Evolutionary conservation across 768 basidiomycete genomes (phyloP), one percentile per base, ranked within the genome.

Genomic region (Myochromella boudieri): DNA sequence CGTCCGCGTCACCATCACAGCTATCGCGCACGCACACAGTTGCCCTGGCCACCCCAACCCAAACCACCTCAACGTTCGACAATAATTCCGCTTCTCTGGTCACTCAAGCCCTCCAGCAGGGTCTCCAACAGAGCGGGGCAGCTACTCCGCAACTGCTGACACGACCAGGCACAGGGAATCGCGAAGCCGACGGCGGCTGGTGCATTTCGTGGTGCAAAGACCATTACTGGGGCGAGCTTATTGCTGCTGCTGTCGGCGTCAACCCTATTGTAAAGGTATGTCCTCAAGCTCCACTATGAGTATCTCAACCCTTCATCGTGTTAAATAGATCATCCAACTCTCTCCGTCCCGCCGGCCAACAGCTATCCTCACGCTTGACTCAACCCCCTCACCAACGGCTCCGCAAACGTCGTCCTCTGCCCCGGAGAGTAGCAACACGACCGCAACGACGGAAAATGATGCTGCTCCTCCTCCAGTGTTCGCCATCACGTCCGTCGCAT

Each of bases 201-300:
- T 87, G 85, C 46, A 66, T 99, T 33, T 87, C 87, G 6, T 99
- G 95, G 94, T 97, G 95, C 66, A 91, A 92, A 60, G 97, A 98
- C 58, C 77, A 80, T 50, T 97, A 94, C 66, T 97, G 94, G 94
- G 95, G 95, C 1, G 90, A 94, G 60, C 60, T 95, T 15, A 72
- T 97, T 39, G 93, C 92, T 7, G 84, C 82, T 0, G 80, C 83
- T 1, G 80, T 79, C 44, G 94, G 93, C 1, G 74, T 80, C 1
- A 79, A 72, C 48, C 88, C 90, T 0, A 66, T 81, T 17, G 71
- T 97, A 36, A 93, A 95, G 64, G 92, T 94, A 33, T 44, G 73
- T 44, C 12, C 26, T 18, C n/a, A n/a, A n/a, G n/a, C n/a, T n/a
- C n/a, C n/a, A n/a, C n/a, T n/a, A n/a, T 20, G 24, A 21, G 22